Conservation (phyloP, 768 basidiomycete species). For the Suillus hirtellus region DNA sequence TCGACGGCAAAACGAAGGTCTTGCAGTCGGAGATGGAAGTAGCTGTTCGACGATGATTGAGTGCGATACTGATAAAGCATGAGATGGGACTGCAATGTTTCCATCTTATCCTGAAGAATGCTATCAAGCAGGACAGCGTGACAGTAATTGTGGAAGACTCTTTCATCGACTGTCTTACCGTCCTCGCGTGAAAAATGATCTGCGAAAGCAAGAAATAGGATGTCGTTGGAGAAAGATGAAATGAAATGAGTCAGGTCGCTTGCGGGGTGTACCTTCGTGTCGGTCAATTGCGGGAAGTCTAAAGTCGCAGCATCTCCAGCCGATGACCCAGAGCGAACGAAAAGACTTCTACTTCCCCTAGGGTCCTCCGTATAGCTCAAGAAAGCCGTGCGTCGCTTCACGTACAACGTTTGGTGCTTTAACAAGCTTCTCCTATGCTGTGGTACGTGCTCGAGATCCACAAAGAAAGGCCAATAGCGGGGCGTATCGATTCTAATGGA, state of each 20-base stretch:
- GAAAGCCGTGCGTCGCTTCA: conserved; percentile 91
- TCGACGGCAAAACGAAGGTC: conserved; percentile 75
- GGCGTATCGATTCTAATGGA: conserved; percentile 91
- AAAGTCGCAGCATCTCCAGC: conserved; percentile 82
- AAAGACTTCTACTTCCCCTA: conserved; percentile 87
- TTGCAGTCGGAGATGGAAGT: conserved; percentile 68
- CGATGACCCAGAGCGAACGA: conserved; percentile 83
- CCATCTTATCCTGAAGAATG: conserved; percentile 88
- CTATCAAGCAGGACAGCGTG: conserved; percentile 81
- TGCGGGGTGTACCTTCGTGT: conserved; percentile 64
- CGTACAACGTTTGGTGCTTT: conserved; percentile 79
- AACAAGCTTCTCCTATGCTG: conserved; percentile 71
- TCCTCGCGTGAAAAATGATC: conserved; percentile 71
- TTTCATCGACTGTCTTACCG: conserved; percentile 58
- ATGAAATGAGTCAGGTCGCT: conserved; percentile 84
- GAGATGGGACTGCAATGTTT: conserved; percentile 73
- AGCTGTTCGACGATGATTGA: conserved; percentile 55
- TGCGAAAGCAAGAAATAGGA: conserved; percentile 77
- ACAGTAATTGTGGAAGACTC: conserved; percentile 67
- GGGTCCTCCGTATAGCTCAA: conserved; percentile 94
- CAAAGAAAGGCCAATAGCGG: conserved; percentile 91
- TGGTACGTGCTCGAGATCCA: conserved; percentile 70
- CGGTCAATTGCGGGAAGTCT: conserved; percentile 78
- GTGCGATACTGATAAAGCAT: conserved; percentile 68
- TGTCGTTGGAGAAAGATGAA: conserved; percentile 81